Percentiles rank a stretch among this genome's conserved stretches.
Evolutionary conservation across 306 rosid species (phyloP).

Genomic region (Glycine soja): DNA sequence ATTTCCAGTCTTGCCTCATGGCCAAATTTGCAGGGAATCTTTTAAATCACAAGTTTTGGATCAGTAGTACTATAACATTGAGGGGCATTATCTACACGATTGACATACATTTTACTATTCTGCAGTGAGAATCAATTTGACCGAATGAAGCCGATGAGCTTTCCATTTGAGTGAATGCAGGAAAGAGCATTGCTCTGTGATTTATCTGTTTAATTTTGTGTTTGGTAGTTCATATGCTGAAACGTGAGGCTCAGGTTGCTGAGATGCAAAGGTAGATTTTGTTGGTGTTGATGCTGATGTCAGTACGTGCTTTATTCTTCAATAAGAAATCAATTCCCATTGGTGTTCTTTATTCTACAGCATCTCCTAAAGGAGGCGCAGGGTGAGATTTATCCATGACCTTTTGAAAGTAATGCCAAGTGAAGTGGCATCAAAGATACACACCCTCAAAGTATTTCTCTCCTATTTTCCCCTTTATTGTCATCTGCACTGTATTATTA

Average conservation of each 20-base stretch:
- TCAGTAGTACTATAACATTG: constrained; percentile 17
- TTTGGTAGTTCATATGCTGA: constrained; percentile 28
- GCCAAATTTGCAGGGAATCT: constrained; percentile 20
- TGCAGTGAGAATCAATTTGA: constrained; percentile 23
- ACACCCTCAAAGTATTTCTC: constrained; percentile 37
- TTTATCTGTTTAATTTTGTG: constrained; percentile 26
- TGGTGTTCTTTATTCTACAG: constrained; percentile 3
- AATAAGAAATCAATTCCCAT: constrained; percentile 34
- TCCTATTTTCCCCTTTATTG: constrained; percentile 35
- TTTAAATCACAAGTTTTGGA: constrained; percentile 18
- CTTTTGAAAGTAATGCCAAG: constrained; percentile 18
- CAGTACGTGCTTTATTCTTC: constrained; percentile 12
- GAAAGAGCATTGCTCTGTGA: constrained; percentile 5
- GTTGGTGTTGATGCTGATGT: constrained; percentile 27
- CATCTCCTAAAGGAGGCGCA: constrained; percentile 35
- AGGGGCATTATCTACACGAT: constrained; percentile 11
- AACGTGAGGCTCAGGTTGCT: constrained; percentile 25
- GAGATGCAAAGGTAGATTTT: constrained; percentile 25
- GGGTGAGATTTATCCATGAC: constrained; percentile 22
- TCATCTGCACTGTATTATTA: constrained; percentile 47
- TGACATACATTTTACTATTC: constrained; percentile 29
- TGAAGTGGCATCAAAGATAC: constrained; percentile 44
- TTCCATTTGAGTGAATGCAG: constrained; percentile 25
- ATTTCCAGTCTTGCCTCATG: constrained; percentile 17
- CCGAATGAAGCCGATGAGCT: constrained; percentile 9